These are phyloP conservation scores for Cryptosporidium ryanae DNA, from an alignment of 169 alveolate species.

Conservation along the genomic window DNA sequence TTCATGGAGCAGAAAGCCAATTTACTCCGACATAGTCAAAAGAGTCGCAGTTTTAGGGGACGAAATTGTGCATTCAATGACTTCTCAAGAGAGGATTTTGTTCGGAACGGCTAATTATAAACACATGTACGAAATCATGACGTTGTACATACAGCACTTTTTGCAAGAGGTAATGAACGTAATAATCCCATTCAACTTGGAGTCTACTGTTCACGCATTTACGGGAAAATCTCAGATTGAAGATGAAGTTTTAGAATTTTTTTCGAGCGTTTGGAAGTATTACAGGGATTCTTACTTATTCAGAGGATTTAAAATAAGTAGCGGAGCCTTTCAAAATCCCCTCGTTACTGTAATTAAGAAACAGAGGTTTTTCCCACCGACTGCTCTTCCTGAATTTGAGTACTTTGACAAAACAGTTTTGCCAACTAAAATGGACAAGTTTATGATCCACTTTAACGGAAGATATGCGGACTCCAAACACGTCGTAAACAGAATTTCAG, in stretches of 20 bases:
- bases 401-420: constrained; percentile 13
- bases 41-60: constrained; percentile 26
- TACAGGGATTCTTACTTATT: constrained; percentile 31
- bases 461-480: background rate
- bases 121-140: constrained; percentile 22
- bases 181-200: constrained; percentile 25
- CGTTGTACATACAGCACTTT: constrained; percentile 45
- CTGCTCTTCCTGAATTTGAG: constrained; percentile 45
- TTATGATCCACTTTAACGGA: constrained; percentile 3
- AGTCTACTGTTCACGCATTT: constrained; percentile 1
- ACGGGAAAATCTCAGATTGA: constrained; percentile 17
- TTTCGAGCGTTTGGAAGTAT: constrained; percentile 25
- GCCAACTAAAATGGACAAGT: background rate
- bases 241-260: constrained; percentile 12
- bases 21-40: constrained; percentile 3
- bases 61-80: constrained; percentile 21
- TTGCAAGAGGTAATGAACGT: constrained; percentile 36
- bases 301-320: constrained; percentile 13
- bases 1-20: constrained; percentile 37
- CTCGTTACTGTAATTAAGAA: constrained; percentile 14
- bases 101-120: constrained; percentile 13
- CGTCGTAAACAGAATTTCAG: background rate
- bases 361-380: constrained; percentile 45
- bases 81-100: constrained; percentile 12
- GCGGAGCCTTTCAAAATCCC: constrained; percentile 38